Evolutionary conservation across 2,329 filamentous ascomycete genomes (phyloP).

Genomic region (Cercospora berteroae): DNA sequence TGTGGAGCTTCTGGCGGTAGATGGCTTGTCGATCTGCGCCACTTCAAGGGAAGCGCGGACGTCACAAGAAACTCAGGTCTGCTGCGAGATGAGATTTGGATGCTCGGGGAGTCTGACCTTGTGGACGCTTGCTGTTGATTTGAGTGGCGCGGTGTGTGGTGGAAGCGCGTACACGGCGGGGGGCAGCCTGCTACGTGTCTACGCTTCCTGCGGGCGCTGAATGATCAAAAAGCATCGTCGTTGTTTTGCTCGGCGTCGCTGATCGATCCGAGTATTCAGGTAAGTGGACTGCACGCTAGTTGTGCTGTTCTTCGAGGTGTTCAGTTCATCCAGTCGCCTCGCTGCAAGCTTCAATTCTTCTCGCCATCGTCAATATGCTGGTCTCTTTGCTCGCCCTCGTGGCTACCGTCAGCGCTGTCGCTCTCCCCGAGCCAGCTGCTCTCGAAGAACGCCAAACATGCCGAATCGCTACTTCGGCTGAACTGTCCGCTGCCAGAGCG

Average conservation of each 20-base stretch:
- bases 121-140: not conserved
- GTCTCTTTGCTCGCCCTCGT: slow-evolving; percentile 18
- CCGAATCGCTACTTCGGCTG: slow-evolving; percentile 15
- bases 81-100: not conserved
- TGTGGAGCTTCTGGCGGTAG: not conserved
- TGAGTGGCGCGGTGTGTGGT: not conserved
- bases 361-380: slow-evolving; percentile 15
- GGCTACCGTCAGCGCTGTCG: slow-evolving; percentile 17
- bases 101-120: not conserved
- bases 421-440: not conserved
- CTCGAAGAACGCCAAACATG: slow-evolving; percentile 18
- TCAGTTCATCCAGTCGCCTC: not conserved
- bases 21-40: not conserved
- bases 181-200: not conserved
- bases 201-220: not conserved
- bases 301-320: not conserved
- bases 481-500: slow-evolving; percentile 14
- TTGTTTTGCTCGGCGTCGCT: not conserved
- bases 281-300: not conserved
- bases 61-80: not conserved
- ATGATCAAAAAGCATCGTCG: not conserved
- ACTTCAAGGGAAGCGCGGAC: not conserved
- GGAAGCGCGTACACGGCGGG: not conserved
- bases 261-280: not conserved
- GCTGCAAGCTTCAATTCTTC: not conserved